These are phyloP conservation scores for Teratosphaeria gauchensis DNA, from an alignment of 2,329 filamentous ascomycete genomes.

Conservation along the genomic window DNA sequence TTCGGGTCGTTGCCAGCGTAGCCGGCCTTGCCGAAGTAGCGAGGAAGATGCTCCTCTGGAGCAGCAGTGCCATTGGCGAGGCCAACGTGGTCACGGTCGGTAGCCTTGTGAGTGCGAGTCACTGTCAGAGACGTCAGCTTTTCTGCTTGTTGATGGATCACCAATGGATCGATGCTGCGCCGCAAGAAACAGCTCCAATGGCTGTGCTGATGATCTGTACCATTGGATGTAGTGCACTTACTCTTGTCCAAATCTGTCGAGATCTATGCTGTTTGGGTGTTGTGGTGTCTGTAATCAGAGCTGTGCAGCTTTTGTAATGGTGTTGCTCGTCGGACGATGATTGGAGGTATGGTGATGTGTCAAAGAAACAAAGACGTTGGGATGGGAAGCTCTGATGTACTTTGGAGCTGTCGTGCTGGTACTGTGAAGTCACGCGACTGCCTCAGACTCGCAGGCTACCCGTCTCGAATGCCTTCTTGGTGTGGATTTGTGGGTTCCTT, in stretches of 20 bases:
- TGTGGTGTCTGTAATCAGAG: background rate
- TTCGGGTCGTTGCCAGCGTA: conserved; percentile 74
- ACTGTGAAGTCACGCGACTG: background rate
- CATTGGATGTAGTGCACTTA: background rate
- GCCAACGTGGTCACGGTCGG: conserved; percentile 81
- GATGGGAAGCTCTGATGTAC: background rate
- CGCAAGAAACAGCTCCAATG: background rate
- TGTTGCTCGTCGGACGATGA: background rate
- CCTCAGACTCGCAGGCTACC: background rate
- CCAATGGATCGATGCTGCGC: background rate
- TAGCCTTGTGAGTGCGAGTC: conserved; percentile 95
- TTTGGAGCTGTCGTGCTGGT: background rate
- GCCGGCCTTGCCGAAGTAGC: conserved; percentile 86
- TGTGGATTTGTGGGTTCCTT: background rate
- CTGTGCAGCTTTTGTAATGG: background rate
- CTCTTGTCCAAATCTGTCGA: background rate
- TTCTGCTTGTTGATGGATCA: background rate
- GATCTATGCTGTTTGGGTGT: background rate
- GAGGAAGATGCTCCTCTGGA: conserved; percentile 66
- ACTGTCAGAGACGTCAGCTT: conserved; percentile 43
- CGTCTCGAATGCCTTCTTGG: background rate
- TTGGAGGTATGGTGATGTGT: background rate
- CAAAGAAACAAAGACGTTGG: background rate
- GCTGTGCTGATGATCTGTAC: background rate
- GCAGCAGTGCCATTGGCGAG: conserved; percentile 63